A percentile compares a stretch with the other conserved stretches of the same genome.
These are phyloP conservation scores for Pseudogymnoascus sp. DNA, from an alignment of 2,329 filamentous ascomycete species.

Conservation along the genomic window DNA sequence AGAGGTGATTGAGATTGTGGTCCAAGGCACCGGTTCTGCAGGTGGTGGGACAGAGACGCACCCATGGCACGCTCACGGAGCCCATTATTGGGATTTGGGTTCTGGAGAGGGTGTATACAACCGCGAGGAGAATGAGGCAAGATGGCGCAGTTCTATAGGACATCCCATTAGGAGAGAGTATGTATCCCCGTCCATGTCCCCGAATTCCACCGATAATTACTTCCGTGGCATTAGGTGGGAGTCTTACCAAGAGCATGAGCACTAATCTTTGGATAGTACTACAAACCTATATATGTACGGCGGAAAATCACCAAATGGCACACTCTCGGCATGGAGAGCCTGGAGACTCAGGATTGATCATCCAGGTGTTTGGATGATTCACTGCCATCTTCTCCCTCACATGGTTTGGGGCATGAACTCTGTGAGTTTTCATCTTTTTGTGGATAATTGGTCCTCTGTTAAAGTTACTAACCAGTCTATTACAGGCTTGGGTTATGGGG, in stretches of 20 bases:
- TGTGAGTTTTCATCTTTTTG: slow-evolving; percentile 20
- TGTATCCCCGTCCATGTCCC: neutral
- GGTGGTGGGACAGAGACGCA: slow-evolving; percentile 34
- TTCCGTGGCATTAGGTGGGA: neutral
- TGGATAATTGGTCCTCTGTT: neutral
- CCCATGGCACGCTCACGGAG: slow-evolving; percentile 30
- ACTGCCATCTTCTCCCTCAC: slow-evolving; percentile 45
- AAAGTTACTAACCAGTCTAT: neutral
- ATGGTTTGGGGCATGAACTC: slow-evolving; percentile 31
- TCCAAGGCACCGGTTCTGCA: slow-evolving; percentile 37
- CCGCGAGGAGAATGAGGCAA: slow-evolving; percentile 34
- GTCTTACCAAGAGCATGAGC: neutral
- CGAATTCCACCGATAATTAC: neutral
- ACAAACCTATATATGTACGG: slow-evolving; percentile 44
- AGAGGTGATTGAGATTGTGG: slow-evolving; percentile 42
- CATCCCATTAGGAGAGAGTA: slow-evolving; percentile 7
- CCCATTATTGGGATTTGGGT: slow-evolving; percentile 37
- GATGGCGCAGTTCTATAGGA: neutral
- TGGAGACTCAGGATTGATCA: slow-evolving; percentile 44
- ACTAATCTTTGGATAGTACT: slow-evolving; percentile 22
- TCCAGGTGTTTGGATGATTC: slow-evolving; percentile 45
- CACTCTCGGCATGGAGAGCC: slow-evolving; percentile 39
- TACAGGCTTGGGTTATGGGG: slow-evolving; percentile 32
- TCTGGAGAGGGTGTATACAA: slow-evolving; percentile 42
- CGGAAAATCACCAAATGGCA: neutral